phyloP scores from a whole-genome alignment of 2,329 filamentous ascomycete genomes.

The Fusarium virguliforme region DNA sequence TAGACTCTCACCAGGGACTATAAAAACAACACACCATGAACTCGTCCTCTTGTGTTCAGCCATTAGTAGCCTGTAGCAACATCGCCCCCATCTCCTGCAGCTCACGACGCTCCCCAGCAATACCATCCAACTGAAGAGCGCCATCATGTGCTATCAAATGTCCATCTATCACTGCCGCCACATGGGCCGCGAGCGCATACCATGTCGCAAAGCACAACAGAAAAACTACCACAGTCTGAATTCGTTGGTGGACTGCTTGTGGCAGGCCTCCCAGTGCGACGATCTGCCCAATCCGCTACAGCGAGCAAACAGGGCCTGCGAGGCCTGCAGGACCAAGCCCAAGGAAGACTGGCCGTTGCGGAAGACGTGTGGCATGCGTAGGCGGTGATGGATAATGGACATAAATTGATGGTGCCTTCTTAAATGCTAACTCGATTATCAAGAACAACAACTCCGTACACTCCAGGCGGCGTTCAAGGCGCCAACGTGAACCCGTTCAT shows the following conservation, averaged over 20 bases:
- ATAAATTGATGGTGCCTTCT: slow-evolving; percentile 30
- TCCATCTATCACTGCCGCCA: slow-evolving; percentile 45
- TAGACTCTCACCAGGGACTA: not conserved
- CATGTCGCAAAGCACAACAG: slow-evolving; percentile 20
- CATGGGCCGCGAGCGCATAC: slow-evolving; percentile 27
- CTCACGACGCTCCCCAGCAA: too few relatives aligned
- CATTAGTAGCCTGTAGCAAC: not conserved
- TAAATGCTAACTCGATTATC: slow-evolving; percentile 37
- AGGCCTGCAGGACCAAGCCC: slow-evolving; percentile 16
- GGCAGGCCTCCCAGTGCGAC: slow-evolving; percentile 12
- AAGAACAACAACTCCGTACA: slow-evolving; percentile 35
- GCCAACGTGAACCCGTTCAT: slow-evolving; percentile 21
- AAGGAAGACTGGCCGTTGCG: slow-evolving; percentile 8
- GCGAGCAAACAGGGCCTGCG: slow-evolving; percentile 16
- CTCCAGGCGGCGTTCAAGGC: slow-evolving; percentile 27
- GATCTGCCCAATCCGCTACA: not conserved
- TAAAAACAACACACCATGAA: not conserved
- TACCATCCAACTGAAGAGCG: not conserved
- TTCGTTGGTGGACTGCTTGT: slow-evolving; percentile 22
- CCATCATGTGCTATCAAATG: slow-evolving; percentile 46
- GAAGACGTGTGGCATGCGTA: not conserved
- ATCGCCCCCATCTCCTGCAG: not conserved
- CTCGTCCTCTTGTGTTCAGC: not conserved
- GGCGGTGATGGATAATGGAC: slow-evolving; percentile 5
- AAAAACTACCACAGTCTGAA: slow-evolving; percentile 8